Evolutionary conservation across 2,329 filamentous ascomycete genomes (phyloP).

Genomic region (Thielaviopsis ethacetica): DNA sequence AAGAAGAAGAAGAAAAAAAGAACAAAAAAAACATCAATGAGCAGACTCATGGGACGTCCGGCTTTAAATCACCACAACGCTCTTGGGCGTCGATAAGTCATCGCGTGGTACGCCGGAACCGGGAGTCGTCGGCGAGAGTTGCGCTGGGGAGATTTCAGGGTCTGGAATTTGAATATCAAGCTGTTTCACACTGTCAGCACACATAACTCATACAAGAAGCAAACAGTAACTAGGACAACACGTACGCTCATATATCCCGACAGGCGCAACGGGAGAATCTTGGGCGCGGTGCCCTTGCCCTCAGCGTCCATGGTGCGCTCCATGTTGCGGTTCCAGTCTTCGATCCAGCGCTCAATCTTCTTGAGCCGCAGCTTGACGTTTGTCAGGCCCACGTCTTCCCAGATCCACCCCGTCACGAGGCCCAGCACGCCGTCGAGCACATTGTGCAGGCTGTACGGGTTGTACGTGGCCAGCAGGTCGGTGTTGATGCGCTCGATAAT

Average conservation of each 20-base stretch:
- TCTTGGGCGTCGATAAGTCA: not conserved
- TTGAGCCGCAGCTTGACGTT: conserved; percentile 56
- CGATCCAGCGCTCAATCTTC: conserved; percentile 63
- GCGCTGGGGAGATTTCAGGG: conserved; percentile 47
- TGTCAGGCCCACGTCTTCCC: conserved; percentile 76
- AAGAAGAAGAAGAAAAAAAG: not conserved
- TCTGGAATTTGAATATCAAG: conserved; percentile 71
- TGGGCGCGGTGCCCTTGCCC: conserved; percentile 40
- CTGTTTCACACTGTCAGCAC: conserved; percentile 23
- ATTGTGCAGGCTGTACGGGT: conserved; percentile 61
- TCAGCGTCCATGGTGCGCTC: conserved; percentile 37
- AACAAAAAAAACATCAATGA: not conserved
- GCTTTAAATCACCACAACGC: not conserved
- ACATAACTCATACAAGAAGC: not conserved
- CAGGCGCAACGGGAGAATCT: conserved; percentile 59
- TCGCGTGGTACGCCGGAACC: conserved; percentile 12
- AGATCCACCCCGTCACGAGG: conserved; percentile 77
- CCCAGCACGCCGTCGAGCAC: conserved; percentile 67
- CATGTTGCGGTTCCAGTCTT: conserved; percentile 69
- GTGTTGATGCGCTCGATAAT: conserved; percentile 71
- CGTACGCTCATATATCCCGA: conserved; percentile 78
- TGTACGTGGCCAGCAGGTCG: conserved; percentile 60
- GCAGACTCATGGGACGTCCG: not conserved
- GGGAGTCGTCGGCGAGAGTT: conserved; percentile 28
- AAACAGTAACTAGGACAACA: conserved; percentile 10